A percentile compares a stretch with the other conserved stretches of the same genome.
These are phyloP conservation scores for Metschnikowia colocasiae DNA, from an alignment of 805 yeast species.

Conservation along the genomic window DNA sequence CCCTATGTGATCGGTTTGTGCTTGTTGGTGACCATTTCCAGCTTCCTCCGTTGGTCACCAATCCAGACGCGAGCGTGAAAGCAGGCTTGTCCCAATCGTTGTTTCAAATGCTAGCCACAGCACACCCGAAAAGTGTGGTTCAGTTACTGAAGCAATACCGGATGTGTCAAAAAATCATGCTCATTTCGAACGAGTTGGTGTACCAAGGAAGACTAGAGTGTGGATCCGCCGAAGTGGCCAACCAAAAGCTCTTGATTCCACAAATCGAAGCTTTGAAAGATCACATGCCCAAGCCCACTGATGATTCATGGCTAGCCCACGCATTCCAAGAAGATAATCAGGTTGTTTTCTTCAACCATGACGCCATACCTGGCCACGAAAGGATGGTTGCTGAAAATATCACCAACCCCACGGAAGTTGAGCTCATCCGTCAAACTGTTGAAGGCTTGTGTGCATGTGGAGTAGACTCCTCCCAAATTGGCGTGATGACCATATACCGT, in stretches of 20 bases:
- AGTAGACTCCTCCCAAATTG: constrained; percentile 56
- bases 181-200: constrained; percentile 71
- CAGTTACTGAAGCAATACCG: constrained; percentile 83
- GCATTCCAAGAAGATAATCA: constrained; percentile 52
- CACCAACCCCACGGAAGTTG: constrained; percentile 72
- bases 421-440: constrained; percentile 58
- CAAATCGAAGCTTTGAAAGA: constrained; percentile 24
- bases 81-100: constrained; percentile 68
- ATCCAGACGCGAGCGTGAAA: constrained; percentile 57
- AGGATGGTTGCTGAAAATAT: constrained; percentile 58
- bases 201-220: constrained; percentile 75
- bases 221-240: constrained; percentile 63
- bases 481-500: constrained; percentile 85
- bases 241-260: constrained; percentile 53
- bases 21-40: constrained; percentile 97
- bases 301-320: constrained; percentile 50
- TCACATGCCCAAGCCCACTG: constrained; percentile 2
- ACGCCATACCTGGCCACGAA: constrained; percentile 58
- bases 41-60: constrained; percentile 79
- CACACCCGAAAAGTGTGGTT: constrained; percentile 69
- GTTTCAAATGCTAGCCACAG: constrained; percentile 69
- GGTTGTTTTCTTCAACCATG: constrained; percentile 82
- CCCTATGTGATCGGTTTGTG: constrained; percentile 73
- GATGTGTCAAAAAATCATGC: constrained; percentile 89
- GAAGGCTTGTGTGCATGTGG: constrained; percentile 58